A percentile compares a stretch with the other conserved stretches of the same genome.
These are phyloP conservation scores for Martiniozyma asiatica DNA, from an alignment of 1,139 yeast genomes.

Conservation along the genomic window DNA sequence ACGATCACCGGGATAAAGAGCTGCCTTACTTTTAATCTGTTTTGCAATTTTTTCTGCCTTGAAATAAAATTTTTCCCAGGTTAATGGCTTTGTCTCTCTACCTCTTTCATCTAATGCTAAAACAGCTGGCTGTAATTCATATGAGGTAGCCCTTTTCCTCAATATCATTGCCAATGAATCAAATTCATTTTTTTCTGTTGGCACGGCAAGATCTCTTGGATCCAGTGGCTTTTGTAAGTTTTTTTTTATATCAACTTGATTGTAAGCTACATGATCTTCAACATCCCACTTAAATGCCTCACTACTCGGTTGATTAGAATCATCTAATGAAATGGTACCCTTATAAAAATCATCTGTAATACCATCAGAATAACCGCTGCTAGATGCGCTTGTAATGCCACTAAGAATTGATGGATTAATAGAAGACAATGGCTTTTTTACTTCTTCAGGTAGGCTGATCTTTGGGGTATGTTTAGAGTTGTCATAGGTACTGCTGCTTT, in stretches of 20 bases:
- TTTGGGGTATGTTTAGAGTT: not conserved
- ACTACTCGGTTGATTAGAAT: slow-evolving; percentile 1
- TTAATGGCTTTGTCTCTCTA: slow-evolving; percentile 60
- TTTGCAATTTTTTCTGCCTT: slow-evolving; percentile 84
- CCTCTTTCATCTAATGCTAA: slow-evolving; percentile 66
- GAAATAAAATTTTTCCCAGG: slow-evolving; percentile 84
- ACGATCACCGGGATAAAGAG: slow-evolving; percentile 68
- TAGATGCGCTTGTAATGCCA: not conserved
- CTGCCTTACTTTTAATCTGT: slow-evolving; percentile 64
- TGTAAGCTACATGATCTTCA: slow-evolving; percentile 3
- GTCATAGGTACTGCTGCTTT: not conserved
- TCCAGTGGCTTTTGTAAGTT: slow-evolving; percentile 43
- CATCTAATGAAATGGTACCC: not conserved
- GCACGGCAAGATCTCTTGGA: slow-evolving; percentile 36
- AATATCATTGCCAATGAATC: slow-evolving; percentile 64
- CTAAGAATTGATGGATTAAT: not conserved
- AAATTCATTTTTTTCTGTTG: slow-evolving; percentile 23
- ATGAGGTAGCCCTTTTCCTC: slow-evolving; percentile 56
- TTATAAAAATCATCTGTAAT: slow-evolving; percentile 9
- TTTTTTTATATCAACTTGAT: slow-evolving; percentile 10
- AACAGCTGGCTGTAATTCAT: slow-evolving; percentile 61
- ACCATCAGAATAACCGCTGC: slow-evolving; percentile 4
- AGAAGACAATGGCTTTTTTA: not conserved
- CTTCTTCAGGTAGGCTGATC: not conserved
- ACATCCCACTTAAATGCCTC: slow-evolving; percentile 1